Base-by-base conservation (phyloP, 2,329 filamentous ascomycete species). In the Colletotrichum paranaense region DNA sequence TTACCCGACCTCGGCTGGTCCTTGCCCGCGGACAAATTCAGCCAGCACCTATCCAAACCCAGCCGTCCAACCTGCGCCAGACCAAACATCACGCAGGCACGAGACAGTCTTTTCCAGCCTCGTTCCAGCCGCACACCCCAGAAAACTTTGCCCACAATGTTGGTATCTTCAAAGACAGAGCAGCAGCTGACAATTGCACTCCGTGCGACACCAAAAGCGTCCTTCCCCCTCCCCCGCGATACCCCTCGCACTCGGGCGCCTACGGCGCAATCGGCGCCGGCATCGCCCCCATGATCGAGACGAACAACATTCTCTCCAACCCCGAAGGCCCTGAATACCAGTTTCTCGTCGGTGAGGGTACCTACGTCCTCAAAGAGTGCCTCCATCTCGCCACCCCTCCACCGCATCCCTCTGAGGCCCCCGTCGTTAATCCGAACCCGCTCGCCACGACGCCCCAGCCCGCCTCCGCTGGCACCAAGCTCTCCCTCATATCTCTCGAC, bases 291-390 rank as follows among this genome's bases (percentile, higher is more conserved):
- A 90, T 97, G 82, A 93, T 98, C 79, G 97, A 99, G 88, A 98
- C 96, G 67, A 97, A 97, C 84, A 99, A 98, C 81, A 93, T 92
- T 52, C 86, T 99, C 74, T 91, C 90, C 70, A 93, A 94, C 78
- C 96, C 94, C 28, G 91, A 91, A 46, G 94, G 94, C 5, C 90
- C 94, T 28, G 95, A 98, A 78, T 94, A 95, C 83, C 94, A 97
- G 81, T 92, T 99, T 77, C 91, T 98, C 56, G 95, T 96, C 60
- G 97, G 96, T 82, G 97, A 99, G 91, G 97, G 95, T 94, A 96
- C 94, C 74, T 99, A 99, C 80, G 89, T 94, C 26, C 90, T 98
- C 56, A 93, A 95, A 81, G 96, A 99, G 84, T 94, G 98, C 81
- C 86, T 99, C 32, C 93, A 95, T 77, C 92, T 99, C 70, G 96